Percentiles rank a stretch among this genome's conserved stretches.
phyloP scores from a whole-genome alignment of 2,329 filamentous ascomycete species.

The Colletotrichum shisoi region DNA sequence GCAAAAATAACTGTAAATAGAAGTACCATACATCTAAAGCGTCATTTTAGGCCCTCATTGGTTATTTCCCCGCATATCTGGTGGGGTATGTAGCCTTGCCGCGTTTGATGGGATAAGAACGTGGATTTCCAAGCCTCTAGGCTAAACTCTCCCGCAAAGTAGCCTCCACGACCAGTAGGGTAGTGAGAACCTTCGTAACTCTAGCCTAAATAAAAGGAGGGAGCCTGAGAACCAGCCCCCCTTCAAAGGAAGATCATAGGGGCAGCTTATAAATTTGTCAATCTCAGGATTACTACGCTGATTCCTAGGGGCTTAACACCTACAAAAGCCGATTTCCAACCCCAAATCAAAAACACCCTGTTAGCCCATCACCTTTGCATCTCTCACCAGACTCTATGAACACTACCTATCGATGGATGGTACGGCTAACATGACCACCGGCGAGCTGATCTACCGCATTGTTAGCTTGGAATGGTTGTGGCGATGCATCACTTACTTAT shows the following conservation, averaged over 20 bases:
- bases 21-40: too few species aligned
- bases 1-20: too few species aligned
- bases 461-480: background rate
- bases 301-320: background rate
- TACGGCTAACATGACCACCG: background rate
- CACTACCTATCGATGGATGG: background rate
- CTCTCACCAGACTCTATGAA: background rate
- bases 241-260: background rate
- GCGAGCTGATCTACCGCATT: background rate
- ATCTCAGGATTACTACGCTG: background rate
- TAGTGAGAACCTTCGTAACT: background rate
- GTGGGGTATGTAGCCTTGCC: too few species aligned
- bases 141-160: background rate
- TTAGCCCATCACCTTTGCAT: background rate
- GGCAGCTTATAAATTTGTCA: background rate
- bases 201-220: background rate
- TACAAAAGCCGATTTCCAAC: background rate
- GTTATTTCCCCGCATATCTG: too few species aligned
- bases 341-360: background rate
- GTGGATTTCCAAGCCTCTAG: background rate
- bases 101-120: too few species aligned
- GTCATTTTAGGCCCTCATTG: too few species aligned
- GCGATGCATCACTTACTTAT: background rate
- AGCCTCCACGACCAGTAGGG: background rate
- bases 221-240: background rate